Evolutionary conservation across 2,329 filamentous ascomycete species (phyloP), one percentile per base, ranked within the genome.

Genomic region (Onygenales sp.): DNA sequence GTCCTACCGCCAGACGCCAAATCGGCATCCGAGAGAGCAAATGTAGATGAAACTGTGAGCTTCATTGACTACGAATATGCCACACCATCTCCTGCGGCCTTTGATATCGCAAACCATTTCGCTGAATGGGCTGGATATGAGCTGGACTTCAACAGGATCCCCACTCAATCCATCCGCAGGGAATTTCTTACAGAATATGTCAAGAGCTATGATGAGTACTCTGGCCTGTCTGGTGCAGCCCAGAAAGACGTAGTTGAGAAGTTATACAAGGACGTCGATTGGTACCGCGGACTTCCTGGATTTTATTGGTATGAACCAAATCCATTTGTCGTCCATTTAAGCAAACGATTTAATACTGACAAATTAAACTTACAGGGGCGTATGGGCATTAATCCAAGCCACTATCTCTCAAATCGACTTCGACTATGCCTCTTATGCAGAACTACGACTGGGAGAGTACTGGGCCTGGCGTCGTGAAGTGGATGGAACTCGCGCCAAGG

Each of bases 31-130:
- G 17, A 58, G 2, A 66, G 63, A 44, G 60, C 70, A 33, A 62
- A 67, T 11, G 67, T 69, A 36, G 66, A 76, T 27, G 75, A 79
- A 48, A 77, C 72, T 2, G 85, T 92, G 52, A 82, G 81, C 65
- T 97, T 98, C 72, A 98, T 98, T 68, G 93, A 98, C 73, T 98
- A 97, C 75, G 93, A 98, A 70, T 98, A 98, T 70, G 90, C 91
- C 11, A 93, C 89, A 4, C 91, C 93, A 2, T 92, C 91, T 0
- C 92, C 92, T 1, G 90, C 91, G 3, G 91, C 92, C 2, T 98
- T 98, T 71, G 93, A 98, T 68, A 84, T 98, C 61, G 86, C 92
- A 49, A 98, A 98, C 73, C 93, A 98, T 76, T 95, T 98, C 67
- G 90, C 93, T 47, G 93, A 98, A 73, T 98, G 93, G 92, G 91